Evolutionary conservation across 331 rosid genomes (phyloP), one percentile per base, ranked within the genome.

Genomic region (Telfairia occidentalis): DNA sequence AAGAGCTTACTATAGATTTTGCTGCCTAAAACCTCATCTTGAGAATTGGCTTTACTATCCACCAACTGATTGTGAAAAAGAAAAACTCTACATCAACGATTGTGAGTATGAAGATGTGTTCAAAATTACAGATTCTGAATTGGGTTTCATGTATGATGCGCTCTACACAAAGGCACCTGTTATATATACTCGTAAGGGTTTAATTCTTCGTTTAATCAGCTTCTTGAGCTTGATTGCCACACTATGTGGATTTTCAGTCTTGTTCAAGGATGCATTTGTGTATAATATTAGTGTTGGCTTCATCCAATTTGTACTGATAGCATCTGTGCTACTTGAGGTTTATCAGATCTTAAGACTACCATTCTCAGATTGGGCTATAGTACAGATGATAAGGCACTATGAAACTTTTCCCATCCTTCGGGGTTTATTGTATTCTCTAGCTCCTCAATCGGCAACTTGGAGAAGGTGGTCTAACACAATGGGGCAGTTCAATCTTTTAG

Each of bases 71-170:
- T 80, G 85, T 67, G 83, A 78, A 40, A 66, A 82, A 0, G 2
- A 11, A 1, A 76, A 76, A n/a, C 80, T 83, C 74, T 63, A 88
- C 24, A 69, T 84, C 4, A 80, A 85, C 12, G 73, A 49, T 12
- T 84, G 81, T 66, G 7, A 59, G 6, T 74, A 86, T 2, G 85
- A 82, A 49, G 90, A 86, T 1, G 79, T 80, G 65, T 89, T 89
- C 76, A 50, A 58, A 23, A 87, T 87, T 75, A 84, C 90, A 26
- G 96, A 89, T 66, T 74, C 81, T 24, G 92, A 89, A 73, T 72
- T 89, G 19, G 78, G 90, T 55, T 89, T 89, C 86, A 89, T 89
- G 92, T 89, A 89, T 50, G 96, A 89, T 74, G 92, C 81, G 2
- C 67, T 89, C 70, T 89, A 87, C 82, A 87, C 96, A 1, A 89